Base-by-base conservation (phyloP, 2,329 filamentous ascomycete genomes). In the Colletotrichum theobromicola region DNA sequence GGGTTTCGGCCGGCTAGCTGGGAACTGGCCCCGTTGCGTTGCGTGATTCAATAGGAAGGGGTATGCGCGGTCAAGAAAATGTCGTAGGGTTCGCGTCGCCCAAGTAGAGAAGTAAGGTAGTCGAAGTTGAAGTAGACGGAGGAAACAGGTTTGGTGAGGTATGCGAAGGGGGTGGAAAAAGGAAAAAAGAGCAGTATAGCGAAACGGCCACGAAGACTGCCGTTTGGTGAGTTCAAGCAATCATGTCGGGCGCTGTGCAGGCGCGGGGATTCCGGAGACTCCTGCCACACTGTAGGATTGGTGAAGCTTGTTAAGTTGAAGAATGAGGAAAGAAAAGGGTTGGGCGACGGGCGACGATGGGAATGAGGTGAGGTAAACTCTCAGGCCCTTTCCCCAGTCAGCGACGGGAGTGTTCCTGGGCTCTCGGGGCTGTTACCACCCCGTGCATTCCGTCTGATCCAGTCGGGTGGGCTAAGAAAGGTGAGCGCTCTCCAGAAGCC, bases 191-290 rank as follows among this genome's bases (percentile, higher is more conserved):
- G 35, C 13, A 16, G 35, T n/a, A 16, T 8, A 53, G 15, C n/a
- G 57, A n/a, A 58, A 61, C 72, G 67, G 68, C 71, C 60, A 66
- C 61, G 28, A 55, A 26, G 26, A 66, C 72, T 66, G 55, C 72
- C 72, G 67, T 62, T 28, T 15, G 30, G 18, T 55, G n/a, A n/a
- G n/a, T 28, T 72, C 62, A 74, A 72, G 26, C 37, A 32, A 26
- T 55, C 72, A 74, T 74, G 32, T 61, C 55, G 30, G 30, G 34
- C 28, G 58, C 32, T 61, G 30, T 70, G 53, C 67, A 64, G 16
- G 67, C 15, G 63, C 63, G 28, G 26, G n/a, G 26, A 37, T 30
- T 55, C 65, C 32, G 55, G n/a, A n/a, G 13, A 32, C 30, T 58
- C 15, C 32, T 57, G 64, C 50, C 15, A 53, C 13, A 13, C 42